A percentile compares a stretch with the other conserved stretches of the same genome.
These are phyloP conservation scores for Beauveria bassiana DNA, from an alignment of 2,329 filamentous ascomycete genomes.

Conservation along the genomic window DNA sequence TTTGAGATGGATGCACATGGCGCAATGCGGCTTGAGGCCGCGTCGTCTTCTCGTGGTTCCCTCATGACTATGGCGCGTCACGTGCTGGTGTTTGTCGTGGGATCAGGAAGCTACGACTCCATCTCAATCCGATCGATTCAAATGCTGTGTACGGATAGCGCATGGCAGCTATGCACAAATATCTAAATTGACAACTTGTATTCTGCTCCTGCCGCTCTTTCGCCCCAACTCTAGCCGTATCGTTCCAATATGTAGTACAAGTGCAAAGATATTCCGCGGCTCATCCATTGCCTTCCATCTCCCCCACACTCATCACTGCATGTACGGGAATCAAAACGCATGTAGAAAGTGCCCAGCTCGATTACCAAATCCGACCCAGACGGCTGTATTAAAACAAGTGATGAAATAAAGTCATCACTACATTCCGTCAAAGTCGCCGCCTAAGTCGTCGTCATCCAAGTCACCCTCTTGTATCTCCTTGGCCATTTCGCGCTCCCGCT, in stretches of 20 bases:
- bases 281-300: neutral
- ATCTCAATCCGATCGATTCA: neutral
- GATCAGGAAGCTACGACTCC: neutral
- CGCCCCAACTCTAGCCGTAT: neutral
- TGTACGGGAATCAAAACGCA: neutral
- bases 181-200: neutral
- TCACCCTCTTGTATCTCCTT: conserved; percentile 99
- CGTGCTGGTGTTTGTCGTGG: conserved; percentile 2
- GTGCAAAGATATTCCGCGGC: neutral
- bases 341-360: neutral
- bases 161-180: neutral
- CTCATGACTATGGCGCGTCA: neutral
- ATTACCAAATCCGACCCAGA: neutral
- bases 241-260: conserved; percentile 9
- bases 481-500: conserved; percentile 91
- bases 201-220: neutral
- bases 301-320: neutral
- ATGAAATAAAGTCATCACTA: conserved; percentile 36
- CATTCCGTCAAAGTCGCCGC: conserved; percentile 93
- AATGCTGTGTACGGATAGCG: neutral
- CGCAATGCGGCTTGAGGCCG: neutral
- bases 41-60: neutral
- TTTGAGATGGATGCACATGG: neutral
- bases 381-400: conserved; percentile 1
- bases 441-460: conserved; percentile 91